Base-by-base conservation (phyloP, 169 alveolate genomes). In the Theileria orientalis region DNA sequence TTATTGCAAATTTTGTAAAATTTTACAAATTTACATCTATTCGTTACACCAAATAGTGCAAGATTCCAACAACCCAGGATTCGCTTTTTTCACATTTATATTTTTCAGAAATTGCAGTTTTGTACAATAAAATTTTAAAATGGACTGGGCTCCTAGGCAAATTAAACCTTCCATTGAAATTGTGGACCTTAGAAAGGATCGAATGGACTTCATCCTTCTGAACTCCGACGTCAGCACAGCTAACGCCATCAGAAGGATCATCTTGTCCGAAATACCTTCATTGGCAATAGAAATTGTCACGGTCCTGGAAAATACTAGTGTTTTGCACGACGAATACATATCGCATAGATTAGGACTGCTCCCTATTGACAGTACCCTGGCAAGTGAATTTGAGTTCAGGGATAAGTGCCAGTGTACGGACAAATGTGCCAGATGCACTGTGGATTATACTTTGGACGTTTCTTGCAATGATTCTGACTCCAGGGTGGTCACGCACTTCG, bases 251-350 rank as follows among this genome's bases (percentile, higher is more conserved):
- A 72, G 99, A 61, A 90, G 99, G 64, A 93, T 95, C 27, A 94
- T 97, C 74, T 83, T 97, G 37, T 95, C 98, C 0, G 99, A 97
- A 75, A 96, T 97, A 0, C 99, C 98, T 21, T 90, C 98, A 23
- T 93, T 97, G 91, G 99, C 99, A 14, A 94, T 96, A 35, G 98
- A 97, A 76, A 85, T 95, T 42, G 99, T 97, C 11, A 94, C 96
- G 64, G 95, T 95, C 32, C 84, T 92, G 41, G 97, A 94, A 64
- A 97, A 97, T 69, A 95, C 99, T 41, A 87, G 96, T 41, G 96
- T 96, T n/a, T 88, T 97, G 32, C 98, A 95, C 85, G 99, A 97
- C 83, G 99, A 97, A 69, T 97, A 94, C 74, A 76, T 97, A 8
- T 95, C 98, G 0, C 98, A 97, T 73, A 74, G 99, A 82, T 83